Evolutionary conservation across 1,139 yeast genomes (phyloP), one percentile per base, ranked within the genome.

Genomic region (Debaryomycetaceae sp.): DNA sequence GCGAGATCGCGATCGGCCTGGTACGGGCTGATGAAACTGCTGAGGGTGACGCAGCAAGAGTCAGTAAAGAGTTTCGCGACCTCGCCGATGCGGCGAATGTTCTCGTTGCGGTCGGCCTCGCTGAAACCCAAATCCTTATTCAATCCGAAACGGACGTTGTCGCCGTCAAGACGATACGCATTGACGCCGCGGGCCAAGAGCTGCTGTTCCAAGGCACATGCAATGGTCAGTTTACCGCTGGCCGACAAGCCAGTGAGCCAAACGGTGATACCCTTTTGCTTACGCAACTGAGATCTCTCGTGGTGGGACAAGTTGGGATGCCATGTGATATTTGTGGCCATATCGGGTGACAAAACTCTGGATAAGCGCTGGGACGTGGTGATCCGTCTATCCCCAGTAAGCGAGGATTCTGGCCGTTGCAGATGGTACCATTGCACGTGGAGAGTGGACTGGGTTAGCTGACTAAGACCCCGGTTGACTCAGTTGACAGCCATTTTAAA

Each of bases 301-400:
- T 66, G 74, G 55, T 80, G 86, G 20, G 92, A 77, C 44, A 87
- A 66, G 49, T 92, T 90, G 39, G 73, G 75, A 59, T 87, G 97
- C 96, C 97, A 87, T 40, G 95, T 85, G 55, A 87, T 85, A 50
- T 87, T 87, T 30, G 95, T 77, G 45, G 95, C 92, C 96, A 86
- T 87, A 30, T 24, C 29, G 26, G 23, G 13, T 13, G 12, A 14
- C 13, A 23, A 15, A 16, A 14, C 21, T 23, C 15, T n/a, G n/a
- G n/a, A n/a, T n/a, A n/a, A n/a, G n/a, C n/a, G n/a, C n/a, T n/a
- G n/a, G n/a, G n/a, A n/a, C n/a, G n/a, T n/a, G n/a, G n/a, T n/a
- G n/a, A n/a, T n/a, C n/a, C n/a, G n/a, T n/a, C n/a, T n/a, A 18
- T 25, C 16, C 16, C 12, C 14, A 19, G 26, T 24, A 25, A 13